Evolutionary conservation across 2,329 filamentous ascomycete genomes (phyloP), one percentile per base, ranked within the genome.

Genomic region (Chalaropsis thielavioides): DNA sequence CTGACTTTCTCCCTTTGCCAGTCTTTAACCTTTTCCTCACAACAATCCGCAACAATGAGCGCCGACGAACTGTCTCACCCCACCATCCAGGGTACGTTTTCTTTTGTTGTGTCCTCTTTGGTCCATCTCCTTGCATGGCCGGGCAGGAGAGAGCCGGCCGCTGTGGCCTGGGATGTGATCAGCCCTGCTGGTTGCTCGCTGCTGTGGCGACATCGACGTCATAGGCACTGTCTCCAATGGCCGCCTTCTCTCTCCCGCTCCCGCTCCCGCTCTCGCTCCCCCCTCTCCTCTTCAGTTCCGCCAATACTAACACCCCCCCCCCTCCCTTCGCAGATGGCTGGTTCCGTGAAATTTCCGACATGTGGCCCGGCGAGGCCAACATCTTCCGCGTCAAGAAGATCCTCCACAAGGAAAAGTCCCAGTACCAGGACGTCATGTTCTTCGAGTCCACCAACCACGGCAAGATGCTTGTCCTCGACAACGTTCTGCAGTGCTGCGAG

Each of bases 351-450:
- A 92, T 96, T 79, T 95, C 89, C 72, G 81, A 94, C 75, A 97
- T 99, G 92, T 99, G 94, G 94, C 92, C 94, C 69, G 90, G 94
- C 76, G 94, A 97, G 81, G 94, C 94, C 76, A 97, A 97, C 92
- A 96, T 89, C 71, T 87, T 96, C 75, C 91, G 89, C 79, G 94
- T 99, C 78, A 92, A 99, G 77, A 90, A 96, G 82, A 87, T 99
- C 74, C 83, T 99, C 69, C 92, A 96, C 83, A 92, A 97, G 82
- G 94, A 99, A 82, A 97, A 96, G 85, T 94, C 89, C 82, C 82
- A 95, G 82, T 99, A 96, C 82, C 94, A 99, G 80, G 94, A 99
- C 75, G 92, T 99, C 70, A 86, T 99, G 72, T 90, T 97, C 81
- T 99, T 99, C 81, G 89, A 99, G 83, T 96, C 90, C 72, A 95